phyloP scores from a whole-genome alignment of 2,329 filamentous ascomycete species.

The Epicoccum nigrum region DNA sequence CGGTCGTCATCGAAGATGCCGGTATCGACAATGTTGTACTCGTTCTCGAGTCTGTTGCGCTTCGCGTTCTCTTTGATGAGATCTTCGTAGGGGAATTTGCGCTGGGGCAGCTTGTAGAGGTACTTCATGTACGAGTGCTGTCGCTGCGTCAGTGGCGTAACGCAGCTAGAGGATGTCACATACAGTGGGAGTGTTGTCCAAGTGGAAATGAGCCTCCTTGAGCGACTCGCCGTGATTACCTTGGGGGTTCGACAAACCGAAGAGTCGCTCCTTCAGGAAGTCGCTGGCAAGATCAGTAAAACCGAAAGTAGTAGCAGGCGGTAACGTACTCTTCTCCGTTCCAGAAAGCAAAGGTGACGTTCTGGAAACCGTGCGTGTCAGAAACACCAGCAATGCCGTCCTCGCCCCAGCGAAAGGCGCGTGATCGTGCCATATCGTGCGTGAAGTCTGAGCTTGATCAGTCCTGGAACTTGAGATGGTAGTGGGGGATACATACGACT shows the following conservation, averaged over 20 bases:
- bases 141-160: slow-evolving; percentile 37
- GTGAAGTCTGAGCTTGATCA: slow-evolving; percentile 73
- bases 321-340: slow-evolving; percentile 85
- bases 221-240: slow-evolving; percentile 97
- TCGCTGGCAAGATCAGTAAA: slow-evolving; percentile 65
- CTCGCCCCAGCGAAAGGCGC: slow-evolving; percentile 93
- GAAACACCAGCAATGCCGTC: slow-evolving; percentile 95
- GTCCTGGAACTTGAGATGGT: slow-evolving; percentile 15
- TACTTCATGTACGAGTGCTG: slow-evolving; percentile 99
- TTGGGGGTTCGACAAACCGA: slow-evolving; percentile 93
- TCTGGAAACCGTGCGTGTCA: slow-evolving; percentile 90
- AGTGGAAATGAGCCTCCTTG: slow-evolving; percentile 95
- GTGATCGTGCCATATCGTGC: slow-evolving; percentile 86
- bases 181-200: slow-evolving; percentile 87
- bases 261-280: slow-evolving; percentile 92
- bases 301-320: neutral
- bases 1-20: slow-evolving; percentile 84
- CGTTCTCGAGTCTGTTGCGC: slow-evolving; percentile 75
- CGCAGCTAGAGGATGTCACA: slow-evolving; percentile 45
- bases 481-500: slow-evolving; percentile 69
- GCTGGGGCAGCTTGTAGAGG: slow-evolving; percentile 96
- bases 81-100: slow-evolving; percentile 88
- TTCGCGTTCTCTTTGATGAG: slow-evolving; percentile 82
- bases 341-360: slow-evolving; percentile 96
- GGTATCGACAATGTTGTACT: slow-evolving; percentile 92